Percentiles rank a stretch among this genome's conserved stretches.
phyloP scores from a whole-genome alignment of 2,329 filamentous ascomycete species.

The Simplicillium aogashimaense region DNA sequence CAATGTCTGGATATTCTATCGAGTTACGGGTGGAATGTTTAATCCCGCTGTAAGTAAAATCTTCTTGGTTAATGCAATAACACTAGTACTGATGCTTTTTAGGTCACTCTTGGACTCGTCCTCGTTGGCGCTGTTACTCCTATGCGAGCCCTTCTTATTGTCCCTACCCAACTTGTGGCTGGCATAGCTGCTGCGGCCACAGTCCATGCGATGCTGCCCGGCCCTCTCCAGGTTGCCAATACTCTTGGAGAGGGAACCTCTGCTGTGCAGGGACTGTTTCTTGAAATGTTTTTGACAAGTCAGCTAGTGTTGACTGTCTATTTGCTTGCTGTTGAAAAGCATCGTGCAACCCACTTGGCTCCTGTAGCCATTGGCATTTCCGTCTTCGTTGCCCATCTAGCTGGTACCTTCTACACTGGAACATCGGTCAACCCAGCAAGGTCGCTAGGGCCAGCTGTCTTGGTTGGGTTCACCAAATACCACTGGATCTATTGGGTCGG shows the following conservation, averaged over 20 bases:
- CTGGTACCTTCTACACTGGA: slow-evolving; percentile 34
- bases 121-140: slow-evolving; percentile 47
- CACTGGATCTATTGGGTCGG: slow-evolving; percentile 49
- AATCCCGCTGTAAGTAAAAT: slow-evolving; percentile 34
- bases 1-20: slow-evolving; percentile 48
- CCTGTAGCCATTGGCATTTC: slow-evolving; percentile 63
- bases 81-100: neutral
- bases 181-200: slow-evolving; percentile 50
- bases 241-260: slow-evolving; percentile 39
- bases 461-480: slow-evolving; percentile 31
- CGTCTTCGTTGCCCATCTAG: slow-evolving; percentile 50
- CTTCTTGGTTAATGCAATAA: no score
- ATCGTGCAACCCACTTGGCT: slow-evolving; percentile 60
- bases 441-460: slow-evolving; percentile 37
- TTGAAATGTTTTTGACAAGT: slow-evolving; percentile 57
- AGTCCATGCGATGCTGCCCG: slow-evolving; percentile 47
- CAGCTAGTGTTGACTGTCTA: slow-evolving; percentile 55
- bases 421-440: slow-evolving; percentile 40
- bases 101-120: slow-evolving; percentile 50
- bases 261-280: slow-evolving; percentile 50
- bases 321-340: slow-evolving; percentile 65
- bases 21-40: slow-evolving; percentile 41
- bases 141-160: slow-evolving; percentile 38
- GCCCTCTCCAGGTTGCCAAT: slow-evolving; percentile 44
- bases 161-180: slow-evolving; percentile 47